Percentiles rank a stretch among this genome's conserved stretches.
Conservation (phyloP, 2,329 filamentous ascomycete genomes). For the Pseudogymnoascus sp. region DNA sequence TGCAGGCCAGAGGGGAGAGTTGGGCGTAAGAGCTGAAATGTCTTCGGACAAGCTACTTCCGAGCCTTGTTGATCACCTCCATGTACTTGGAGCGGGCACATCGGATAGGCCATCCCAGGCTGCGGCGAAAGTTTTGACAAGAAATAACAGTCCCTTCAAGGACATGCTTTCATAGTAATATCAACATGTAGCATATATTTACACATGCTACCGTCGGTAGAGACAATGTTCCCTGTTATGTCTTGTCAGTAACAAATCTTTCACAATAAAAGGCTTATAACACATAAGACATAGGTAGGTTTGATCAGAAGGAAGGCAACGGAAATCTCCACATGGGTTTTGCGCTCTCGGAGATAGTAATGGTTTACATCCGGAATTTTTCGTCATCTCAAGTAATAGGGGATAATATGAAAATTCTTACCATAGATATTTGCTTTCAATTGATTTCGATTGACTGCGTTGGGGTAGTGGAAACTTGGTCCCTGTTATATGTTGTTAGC, state of each 20-base stretch:
- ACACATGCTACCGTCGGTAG: background rate
- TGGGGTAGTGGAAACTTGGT: background rate
- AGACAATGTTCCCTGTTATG: background rate
- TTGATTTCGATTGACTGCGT: background rate
- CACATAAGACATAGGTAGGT: background rate
- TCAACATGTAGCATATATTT: conserved; percentile 18
- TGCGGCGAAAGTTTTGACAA: conserved; percentile 24
- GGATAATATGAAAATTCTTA: background rate
- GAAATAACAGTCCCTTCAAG: conserved; percentile 42
- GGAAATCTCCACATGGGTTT: conserved; percentile 91
- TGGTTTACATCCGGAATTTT: conserved; percentile 96
- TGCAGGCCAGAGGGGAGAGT: conserved; percentile 44
- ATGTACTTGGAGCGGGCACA: conserved; percentile 25
- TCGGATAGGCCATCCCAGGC: conserved; percentile 18
- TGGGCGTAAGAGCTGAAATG: conserved; percentile 51
- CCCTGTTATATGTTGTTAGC: conserved; percentile 3
- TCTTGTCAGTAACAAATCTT: background rate
- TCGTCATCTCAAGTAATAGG: conserved; percentile 63
- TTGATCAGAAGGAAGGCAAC: conserved; percentile 99
- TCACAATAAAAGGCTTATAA: background rate
- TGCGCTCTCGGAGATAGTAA: conserved; percentile 83
- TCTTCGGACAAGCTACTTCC: conserved; percentile 54
- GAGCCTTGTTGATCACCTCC: conserved; percentile 47
- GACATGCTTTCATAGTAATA: conserved; percentile 51
- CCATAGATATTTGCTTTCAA: background rate